Conservation (phyloP, 345 rosid genomes). For the Populus tremula region DNA sequence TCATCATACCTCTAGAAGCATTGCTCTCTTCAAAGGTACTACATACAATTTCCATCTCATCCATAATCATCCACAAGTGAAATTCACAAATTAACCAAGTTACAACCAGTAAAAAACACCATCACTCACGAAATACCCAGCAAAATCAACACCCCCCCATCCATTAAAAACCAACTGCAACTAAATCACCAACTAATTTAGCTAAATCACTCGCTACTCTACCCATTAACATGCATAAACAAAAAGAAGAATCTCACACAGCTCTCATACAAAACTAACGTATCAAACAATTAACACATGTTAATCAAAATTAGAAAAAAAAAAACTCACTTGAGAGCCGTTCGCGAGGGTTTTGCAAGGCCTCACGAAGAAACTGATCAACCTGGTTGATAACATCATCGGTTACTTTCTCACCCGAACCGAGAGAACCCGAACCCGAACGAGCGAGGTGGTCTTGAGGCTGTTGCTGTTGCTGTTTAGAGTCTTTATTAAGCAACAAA, state of each 20-base stretch:
- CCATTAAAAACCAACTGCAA: background rate
- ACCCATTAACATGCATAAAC: too few relatives aligned
- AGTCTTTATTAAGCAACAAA: slow-evolving; percentile 42
- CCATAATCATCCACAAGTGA: background rate
- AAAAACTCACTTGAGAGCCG: slow-evolving; percentile 59
- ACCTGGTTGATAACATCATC: slow-evolving; percentile 52
- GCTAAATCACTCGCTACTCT: too few relatives aligned
- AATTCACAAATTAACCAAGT: background rate
- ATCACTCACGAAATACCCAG: background rate
- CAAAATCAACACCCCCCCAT: background rate
- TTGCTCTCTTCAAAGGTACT: background rate
- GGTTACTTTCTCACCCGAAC: slow-evolving; percentile 18
- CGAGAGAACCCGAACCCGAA: background rate
- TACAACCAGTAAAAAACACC: background rate
- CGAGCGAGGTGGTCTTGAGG: background rate
- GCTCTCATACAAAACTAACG: background rate
- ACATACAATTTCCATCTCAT: background rate
- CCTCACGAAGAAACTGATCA: slow-evolving; percentile 79
- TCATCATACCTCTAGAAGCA: background rate
- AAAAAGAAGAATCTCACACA: background rate
- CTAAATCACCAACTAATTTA: background rate
- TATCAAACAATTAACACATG: background rate
- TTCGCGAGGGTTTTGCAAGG: slow-evolving; percentile 73
- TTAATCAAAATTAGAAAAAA: background rate
- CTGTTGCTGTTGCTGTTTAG: slow-evolving; percentile 10